A percentile compares a stretch with the other conserved stretches of the same genome.
These are phyloP conservation scores for Penicillium glabrum DNA, from an alignment of 2,329 filamentous ascomycete species.

Conservation along the genomic window DNA sequence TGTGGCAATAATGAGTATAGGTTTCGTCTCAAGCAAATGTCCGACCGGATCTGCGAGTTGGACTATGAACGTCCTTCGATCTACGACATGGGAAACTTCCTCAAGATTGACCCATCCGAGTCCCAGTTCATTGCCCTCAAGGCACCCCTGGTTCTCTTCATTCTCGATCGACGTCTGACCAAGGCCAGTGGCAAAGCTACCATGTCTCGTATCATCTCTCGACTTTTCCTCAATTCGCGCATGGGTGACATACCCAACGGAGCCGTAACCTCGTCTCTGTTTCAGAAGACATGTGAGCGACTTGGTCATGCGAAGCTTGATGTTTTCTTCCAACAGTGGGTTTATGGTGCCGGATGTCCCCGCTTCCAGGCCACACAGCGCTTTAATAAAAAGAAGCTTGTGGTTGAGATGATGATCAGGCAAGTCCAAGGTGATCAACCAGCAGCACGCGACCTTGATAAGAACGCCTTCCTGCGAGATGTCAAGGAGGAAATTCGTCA, in stretches of 20 bases:
- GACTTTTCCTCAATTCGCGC: conserved; percentile 81
- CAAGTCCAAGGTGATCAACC: conserved; percentile 67
- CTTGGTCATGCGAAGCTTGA: conserved; percentile 84
- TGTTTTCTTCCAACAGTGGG: conserved; percentile 91
- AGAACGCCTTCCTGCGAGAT: conserved; percentile 77
- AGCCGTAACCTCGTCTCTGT: conserved; percentile 71
- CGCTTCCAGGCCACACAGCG: conserved; percentile 80
- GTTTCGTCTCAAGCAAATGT: conserved; percentile 81
- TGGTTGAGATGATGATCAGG: conserved; percentile 85
- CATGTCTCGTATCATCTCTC: conserved; percentile 79
- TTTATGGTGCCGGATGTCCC: conserved; percentile 84
- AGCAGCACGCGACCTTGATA: conserved; percentile 61
- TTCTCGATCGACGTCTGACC: conserved; percentile 84
- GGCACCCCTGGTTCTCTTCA: conserved; percentile 86
- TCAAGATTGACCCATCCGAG: conserved; percentile 82
- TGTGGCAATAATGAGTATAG: conserved; percentile 95
- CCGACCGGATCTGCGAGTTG: conserved; percentile 76
- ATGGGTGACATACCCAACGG: conserved; percentile 72
- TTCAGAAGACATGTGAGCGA: conserved; percentile 83
- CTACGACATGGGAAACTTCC: conserved; percentile 71
- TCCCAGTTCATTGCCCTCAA: conserved; percentile 89
- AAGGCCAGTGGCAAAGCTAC: conserved; percentile 86
- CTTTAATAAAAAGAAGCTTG: conserved; percentile 97
- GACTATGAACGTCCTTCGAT: conserved; percentile 83
- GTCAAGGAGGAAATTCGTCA: conserved; percentile 75